Percentiles rank a stretch among this genome's conserved stretches.
Conservation (phyloP, 23 red algal genomes). For the Pyropia haitanensis region DNA sequence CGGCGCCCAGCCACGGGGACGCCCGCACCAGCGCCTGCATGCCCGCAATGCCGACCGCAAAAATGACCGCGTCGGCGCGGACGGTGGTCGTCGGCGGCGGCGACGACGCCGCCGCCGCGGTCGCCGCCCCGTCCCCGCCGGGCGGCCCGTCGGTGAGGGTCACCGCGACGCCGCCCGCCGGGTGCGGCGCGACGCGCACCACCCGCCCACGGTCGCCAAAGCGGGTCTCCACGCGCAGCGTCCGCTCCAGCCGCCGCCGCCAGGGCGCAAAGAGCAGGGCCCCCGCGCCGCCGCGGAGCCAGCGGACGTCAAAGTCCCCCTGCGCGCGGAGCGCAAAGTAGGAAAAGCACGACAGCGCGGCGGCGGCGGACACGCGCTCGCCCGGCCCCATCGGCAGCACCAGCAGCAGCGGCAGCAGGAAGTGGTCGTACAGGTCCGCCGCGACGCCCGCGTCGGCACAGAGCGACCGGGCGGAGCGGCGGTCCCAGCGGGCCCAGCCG, state of each 20-base stretch:
- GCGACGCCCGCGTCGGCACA: slow-evolving; percentile 37
- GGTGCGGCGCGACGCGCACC: too few relatives aligned
- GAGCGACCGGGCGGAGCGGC: slow-evolving; percentile 69
- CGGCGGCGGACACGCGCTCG: slow-evolving; percentile 60
- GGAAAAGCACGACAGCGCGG: slow-evolving; percentile 47
- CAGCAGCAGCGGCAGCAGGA: slow-evolving; percentile 67
- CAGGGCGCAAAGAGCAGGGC: slow-evolving; percentile 52
- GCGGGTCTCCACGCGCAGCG: slow-evolving; percentile 14
- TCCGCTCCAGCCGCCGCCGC: slow-evolving; percentile 18
- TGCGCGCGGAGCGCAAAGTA: slow-evolving; percentile 69
- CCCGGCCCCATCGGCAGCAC: slow-evolving; percentile 53
- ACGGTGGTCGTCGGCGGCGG: slow-evolving; percentile 3
- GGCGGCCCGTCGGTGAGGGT: slow-evolving; percentile 32
- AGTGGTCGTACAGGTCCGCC: slow-evolving; percentile 38
- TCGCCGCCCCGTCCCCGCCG: slow-evolving; percentile 8
- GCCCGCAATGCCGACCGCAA: slow-evolving; percentile 65
- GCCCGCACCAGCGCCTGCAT: slow-evolving; percentile 48
- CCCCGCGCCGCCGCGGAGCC: slow-evolving; percentile 63
- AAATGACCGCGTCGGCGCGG: slow-evolving; percentile 50
- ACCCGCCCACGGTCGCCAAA: too few relatives aligned
- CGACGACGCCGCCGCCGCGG: slow-evolving; percentile 10
- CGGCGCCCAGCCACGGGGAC: slow-evolving; percentile 32
- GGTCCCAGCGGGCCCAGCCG: slow-evolving; percentile 59
- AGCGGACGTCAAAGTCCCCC: slow-evolving; percentile 72
- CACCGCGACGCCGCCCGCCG: slow-evolving; percentile 2